These are phyloP conservation scores for Takakia lepidozioides DNA, from an alignment of 225 moss, liverwort and hornwort genomes.

Conservation along the genomic window DNA sequence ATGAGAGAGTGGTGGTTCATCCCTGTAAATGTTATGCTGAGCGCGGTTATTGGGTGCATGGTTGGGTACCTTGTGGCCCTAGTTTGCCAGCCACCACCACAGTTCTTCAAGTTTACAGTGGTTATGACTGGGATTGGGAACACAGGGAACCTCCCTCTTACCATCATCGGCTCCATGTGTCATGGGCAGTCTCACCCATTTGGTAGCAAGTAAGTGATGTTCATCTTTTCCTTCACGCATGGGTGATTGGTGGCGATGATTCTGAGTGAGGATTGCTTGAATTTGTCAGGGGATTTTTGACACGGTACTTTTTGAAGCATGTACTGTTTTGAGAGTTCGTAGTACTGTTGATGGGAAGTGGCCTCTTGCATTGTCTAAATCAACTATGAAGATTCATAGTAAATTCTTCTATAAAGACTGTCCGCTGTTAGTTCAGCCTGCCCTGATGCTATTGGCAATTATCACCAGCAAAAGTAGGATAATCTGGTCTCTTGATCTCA, in stretches of 20 bases:
- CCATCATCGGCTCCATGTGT: slow-evolving; percentile 81
- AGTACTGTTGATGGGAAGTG: too few species aligned
- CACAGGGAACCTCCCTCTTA: slow-evolving; percentile 75
- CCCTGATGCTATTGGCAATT: too few species aligned
- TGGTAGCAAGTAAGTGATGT: slow-evolving; percentile 33
- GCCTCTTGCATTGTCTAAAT: too few species aligned
- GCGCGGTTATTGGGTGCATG: slow-evolving; percentile 59
- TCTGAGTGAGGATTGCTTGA: too few species aligned
- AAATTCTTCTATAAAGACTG: too few species aligned
- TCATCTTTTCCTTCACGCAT: not conserved
- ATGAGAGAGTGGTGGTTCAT: slow-evolving; percentile 97
- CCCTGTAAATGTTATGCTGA: slow-evolving; percentile 75
- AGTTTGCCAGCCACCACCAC: slow-evolving; percentile 67
- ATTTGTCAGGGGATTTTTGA: too few species aligned
- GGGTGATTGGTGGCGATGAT: too few species aligned
- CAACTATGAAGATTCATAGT: too few species aligned
- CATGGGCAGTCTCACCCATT: slow-evolving; percentile 72
- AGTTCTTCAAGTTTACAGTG: slow-evolving; percentile 67
- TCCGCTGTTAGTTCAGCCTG: too few species aligned
- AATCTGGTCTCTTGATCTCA: too few species aligned
- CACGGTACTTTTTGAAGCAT: too few species aligned
- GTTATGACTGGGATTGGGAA: slow-evolving; percentile 95
- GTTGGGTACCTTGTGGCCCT: slow-evolving; percentile 70
- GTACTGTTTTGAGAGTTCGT: not conserved
- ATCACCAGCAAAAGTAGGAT: too few species aligned